phyloP scores from a whole-genome alignment of 2,329 filamentous ascomycete species.

The Celoporthe dispersa region DNA sequence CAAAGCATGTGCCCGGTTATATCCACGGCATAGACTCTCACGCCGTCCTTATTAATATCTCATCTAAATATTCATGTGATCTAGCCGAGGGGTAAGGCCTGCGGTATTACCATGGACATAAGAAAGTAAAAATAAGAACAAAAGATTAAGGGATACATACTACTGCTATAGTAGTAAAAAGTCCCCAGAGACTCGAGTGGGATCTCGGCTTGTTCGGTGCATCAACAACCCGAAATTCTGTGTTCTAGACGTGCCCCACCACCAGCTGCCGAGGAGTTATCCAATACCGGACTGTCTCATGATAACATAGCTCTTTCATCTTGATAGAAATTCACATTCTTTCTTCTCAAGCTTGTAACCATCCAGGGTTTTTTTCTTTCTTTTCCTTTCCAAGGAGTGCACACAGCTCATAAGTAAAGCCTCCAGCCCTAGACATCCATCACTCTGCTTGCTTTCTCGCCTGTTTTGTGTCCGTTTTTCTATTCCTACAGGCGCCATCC shows the following conservation, averaged over 20 bases:
- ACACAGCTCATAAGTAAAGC: background rate
- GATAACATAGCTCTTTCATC: background rate
- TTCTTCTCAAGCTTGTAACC: background rate
- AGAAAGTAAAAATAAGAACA: background rate
- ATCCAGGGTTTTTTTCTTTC: no score
- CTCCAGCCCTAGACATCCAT: no score
- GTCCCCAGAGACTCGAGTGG: background rate
- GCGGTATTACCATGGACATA: background rate
- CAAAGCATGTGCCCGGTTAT: background rate
- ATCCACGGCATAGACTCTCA: background rate
- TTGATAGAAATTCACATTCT: background rate
- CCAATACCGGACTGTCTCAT: background rate
- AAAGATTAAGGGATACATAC: background rate
- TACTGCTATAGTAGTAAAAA: background rate
- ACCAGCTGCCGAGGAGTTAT: background rate
- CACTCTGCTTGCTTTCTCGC: background rate
- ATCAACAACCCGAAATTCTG: slow-evolving; percentile 24
- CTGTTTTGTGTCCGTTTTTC: background rate
- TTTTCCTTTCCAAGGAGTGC: background rate
- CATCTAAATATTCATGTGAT: background rate
- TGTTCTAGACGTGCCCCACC: slow-evolving; percentile 11
- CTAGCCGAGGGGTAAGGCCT: background rate
- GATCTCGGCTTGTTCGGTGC: slow-evolving; percentile 21
- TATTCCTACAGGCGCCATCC: background rate
- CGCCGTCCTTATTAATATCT: background rate